phyloP scores from a whole-genome alignment of 306 rosid genomes.

The Oemleria cerasiformis region DNA sequence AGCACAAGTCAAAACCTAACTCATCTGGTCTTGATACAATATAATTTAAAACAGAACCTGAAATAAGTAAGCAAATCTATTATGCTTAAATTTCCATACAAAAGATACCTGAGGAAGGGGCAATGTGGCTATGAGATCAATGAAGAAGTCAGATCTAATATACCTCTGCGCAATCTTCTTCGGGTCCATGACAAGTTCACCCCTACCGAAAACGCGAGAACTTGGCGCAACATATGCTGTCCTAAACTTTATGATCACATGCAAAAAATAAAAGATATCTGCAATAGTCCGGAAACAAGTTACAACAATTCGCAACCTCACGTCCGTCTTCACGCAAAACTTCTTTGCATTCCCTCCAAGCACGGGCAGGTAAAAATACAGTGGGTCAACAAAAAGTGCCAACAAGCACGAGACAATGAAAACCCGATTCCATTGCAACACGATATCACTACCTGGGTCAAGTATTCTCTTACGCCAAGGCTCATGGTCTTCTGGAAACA shows the following conservation, averaged over 20 bases:
- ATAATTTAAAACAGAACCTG: neutral
- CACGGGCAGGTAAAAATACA: slow-evolving; percentile 81
- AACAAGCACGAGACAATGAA: slow-evolving; percentile 81
- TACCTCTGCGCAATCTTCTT: slow-evolving; percentile 80
- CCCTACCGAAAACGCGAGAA: slow-evolving; percentile 93
- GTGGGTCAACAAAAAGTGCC: slow-evolving; percentile 79
- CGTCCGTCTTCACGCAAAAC: slow-evolving; percentile 73
- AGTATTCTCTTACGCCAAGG: slow-evolving; percentile 80
- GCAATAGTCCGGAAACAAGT: slow-evolving; percentile 86
- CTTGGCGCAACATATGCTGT: slow-evolving; percentile 93
- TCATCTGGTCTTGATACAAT: neutral
- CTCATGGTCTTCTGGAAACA: slow-evolving; percentile 68
- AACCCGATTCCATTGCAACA: slow-evolving; percentile 86
- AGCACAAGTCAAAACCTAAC: too few species aligned
- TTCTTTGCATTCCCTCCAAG: slow-evolving; percentile 34
- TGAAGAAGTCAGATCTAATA: slow-evolving; percentile 85
- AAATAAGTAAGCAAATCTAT: slow-evolving; percentile 19
- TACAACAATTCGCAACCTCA: slow-evolving; percentile 62
- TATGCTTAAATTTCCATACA: slow-evolving; percentile 8
- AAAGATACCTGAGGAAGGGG: slow-evolving; percentile 90
- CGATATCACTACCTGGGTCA: slow-evolving; percentile 86
- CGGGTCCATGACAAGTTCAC: slow-evolving; percentile 97
- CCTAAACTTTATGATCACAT: slow-evolving; percentile 81
- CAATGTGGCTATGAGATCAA: slow-evolving; percentile 84
- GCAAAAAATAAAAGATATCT: slow-evolving; percentile 78